Conservation (phyloP, 164 flowering plant species). For the grape (Vitis vinifera) region DNA sequence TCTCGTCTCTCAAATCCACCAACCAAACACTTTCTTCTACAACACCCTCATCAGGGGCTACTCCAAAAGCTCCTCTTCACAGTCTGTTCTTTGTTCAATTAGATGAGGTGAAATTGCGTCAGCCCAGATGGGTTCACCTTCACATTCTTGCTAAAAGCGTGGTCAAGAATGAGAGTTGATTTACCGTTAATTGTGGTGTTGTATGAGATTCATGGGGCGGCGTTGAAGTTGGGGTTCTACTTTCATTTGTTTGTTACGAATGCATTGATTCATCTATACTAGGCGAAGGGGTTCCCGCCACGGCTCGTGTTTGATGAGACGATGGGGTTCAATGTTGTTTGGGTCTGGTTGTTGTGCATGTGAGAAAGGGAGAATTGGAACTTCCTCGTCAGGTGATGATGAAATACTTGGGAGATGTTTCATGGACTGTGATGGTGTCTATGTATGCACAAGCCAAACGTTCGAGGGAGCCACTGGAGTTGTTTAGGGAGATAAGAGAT, state of each 20-base stretch:
- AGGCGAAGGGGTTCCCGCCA: conserved; percentile 16
- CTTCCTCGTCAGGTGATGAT: conserved; percentile 20
- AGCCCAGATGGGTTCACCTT: conserved; percentile 20
- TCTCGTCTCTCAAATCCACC: conserved; percentile 28
- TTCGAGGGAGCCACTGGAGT: conserved; percentile 22
- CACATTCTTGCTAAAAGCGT: conserved; percentile 19
- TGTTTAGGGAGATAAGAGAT: conserved; percentile 25
- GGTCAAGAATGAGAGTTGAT: conserved; percentile 19
- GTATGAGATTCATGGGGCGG: conserved; percentile 27
- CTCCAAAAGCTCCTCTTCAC: conserved; percentile 18
- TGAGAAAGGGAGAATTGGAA: conserved; percentile 17
- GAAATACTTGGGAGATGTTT: conserved; percentile 24
- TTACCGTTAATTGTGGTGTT: background rate
- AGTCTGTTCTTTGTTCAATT: conserved; percentile 16
- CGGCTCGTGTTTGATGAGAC: conserved; percentile 16
- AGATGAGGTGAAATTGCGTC: conserved; percentile 16
- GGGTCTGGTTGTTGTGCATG: conserved; percentile 21
- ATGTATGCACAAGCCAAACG: conserved; percentile 24
- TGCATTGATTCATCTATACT: conserved; percentile 27
- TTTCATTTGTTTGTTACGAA: conserved; percentile 20
- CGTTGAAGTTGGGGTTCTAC: conserved; percentile 19
- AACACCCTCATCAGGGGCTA: conserved; percentile 30
- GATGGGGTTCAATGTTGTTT: conserved; percentile 11
- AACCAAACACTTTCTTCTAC: conserved; percentile 25
- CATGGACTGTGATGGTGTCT: conserved; percentile 29